Percentiles rank a stretch among this genome's conserved stretches.
Conservation (phyloP, 2,329 filamentous ascomycete genomes). For the Sclerotiophoma versabilis region DNA sequence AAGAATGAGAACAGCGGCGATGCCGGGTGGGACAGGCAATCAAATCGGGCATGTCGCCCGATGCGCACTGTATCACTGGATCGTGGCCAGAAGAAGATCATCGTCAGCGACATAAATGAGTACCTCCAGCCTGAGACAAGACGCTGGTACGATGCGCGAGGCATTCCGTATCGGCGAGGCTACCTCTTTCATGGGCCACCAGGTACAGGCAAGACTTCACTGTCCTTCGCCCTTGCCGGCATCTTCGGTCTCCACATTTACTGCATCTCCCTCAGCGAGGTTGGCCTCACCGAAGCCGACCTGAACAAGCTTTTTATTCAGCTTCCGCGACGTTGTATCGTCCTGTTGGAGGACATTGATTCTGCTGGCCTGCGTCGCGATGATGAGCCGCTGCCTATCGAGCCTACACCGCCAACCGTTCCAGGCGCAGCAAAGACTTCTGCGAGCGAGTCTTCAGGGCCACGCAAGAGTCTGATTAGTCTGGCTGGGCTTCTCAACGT, state of each 20-base stretch:
- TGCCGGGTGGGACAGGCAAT: conserved; percentile 52
- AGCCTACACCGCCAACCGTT: background rate
- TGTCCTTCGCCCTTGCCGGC: conserved; percentile 53
- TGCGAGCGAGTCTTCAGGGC: background rate
- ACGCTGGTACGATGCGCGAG: conserved; percentile 83
- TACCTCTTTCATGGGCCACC: conserved; percentile 84
- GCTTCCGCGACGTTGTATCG: conserved; percentile 55
- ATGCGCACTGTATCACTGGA: conserved; percentile 81
- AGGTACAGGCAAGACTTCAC: conserved; percentile 74
- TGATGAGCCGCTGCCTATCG: conserved; percentile 25
- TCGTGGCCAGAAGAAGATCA: conserved; percentile 67
- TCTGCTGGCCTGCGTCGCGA: conserved; percentile 54
- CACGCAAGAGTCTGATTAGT: conserved; percentile 63
- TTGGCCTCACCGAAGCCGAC: conserved; percentile 74
- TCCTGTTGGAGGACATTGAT: conserved; percentile 58
- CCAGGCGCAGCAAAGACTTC: background rate
- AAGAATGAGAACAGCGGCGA: conserved; percentile 43
- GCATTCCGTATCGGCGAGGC: conserved; percentile 84
- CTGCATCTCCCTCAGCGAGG: conserved; percentile 64
- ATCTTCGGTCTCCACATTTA: conserved; percentile 58
- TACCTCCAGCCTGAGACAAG: conserved; percentile 75
- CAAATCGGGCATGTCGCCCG: conserved; percentile 68
- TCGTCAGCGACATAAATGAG: conserved; percentile 77
- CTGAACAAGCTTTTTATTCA: conserved; percentile 54
- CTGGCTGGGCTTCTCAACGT: conserved; percentile 82